phyloP scores from a whole-genome alignment of 331 rosid genomes.

The Malus hybrid region DNA sequence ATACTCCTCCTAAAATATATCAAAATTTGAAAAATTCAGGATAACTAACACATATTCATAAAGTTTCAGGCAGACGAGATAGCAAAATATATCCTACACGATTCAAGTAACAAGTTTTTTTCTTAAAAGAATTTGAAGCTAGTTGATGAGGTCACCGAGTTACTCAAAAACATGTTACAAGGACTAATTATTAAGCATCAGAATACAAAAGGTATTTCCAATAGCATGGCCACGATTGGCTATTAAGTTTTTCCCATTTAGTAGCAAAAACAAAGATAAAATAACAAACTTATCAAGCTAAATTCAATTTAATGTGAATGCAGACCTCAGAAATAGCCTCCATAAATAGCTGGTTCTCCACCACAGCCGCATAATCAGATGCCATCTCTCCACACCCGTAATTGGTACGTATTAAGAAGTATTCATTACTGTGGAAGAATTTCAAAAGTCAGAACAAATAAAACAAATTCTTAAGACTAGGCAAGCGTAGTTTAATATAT shows the following conservation, averaged over 20 bases:
- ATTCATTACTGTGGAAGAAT: slow-evolving; percentile 6
- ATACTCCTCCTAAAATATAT: slow-evolving; percentile 33
- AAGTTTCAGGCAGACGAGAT: neutral
- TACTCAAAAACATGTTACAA: slow-evolving; percentile 5
- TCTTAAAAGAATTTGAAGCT: neutral
- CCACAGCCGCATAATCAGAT: neutral
- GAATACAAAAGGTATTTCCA: neutral
- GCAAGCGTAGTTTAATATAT: neutral
- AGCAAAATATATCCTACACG: neutral
- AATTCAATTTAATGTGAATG: neutral
- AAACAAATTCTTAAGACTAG: neutral
- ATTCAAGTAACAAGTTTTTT: neutral
- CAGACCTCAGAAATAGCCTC: slow-evolving; percentile 42
- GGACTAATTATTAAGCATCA: neutral
- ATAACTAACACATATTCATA: neutral
- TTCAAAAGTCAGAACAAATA: slow-evolving; percentile 5
- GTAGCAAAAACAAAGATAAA: neutral
- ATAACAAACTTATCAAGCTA: neutral
- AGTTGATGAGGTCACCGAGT: neutral
- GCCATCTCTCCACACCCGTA: neutral
- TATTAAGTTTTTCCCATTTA: neutral
- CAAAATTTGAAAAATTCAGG: neutral
- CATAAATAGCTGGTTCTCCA: slow-evolving; percentile 22
- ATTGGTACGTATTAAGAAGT: neutral
- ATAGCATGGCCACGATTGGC: neutral